Evolutionary conservation across 257 asterid species (phyloP), one percentile per base, ranked within the genome.

Genomic region (Solanum etuberosum): DNA sequence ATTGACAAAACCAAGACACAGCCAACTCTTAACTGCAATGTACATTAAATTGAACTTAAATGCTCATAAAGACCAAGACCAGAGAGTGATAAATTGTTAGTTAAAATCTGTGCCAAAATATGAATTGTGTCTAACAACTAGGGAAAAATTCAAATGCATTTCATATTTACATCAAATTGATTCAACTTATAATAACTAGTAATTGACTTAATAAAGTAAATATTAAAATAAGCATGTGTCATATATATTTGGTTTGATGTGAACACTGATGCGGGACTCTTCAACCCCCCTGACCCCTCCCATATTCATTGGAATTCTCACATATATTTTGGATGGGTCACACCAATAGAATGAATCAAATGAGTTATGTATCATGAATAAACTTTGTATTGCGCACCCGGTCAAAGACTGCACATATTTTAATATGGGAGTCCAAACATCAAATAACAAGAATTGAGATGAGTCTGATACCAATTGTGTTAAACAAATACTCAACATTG

Each of bases 1-100:
- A 88, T 94, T 94, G 90, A 94, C 97, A 95, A 93, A 86, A 77
- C 92, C 98, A 93, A 95, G 94, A 90, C 68, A 85, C 51, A 61
- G 88, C 90, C 29, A 87, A 21, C 88, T 88, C 35, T 61, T 91
- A 51, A 67, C 85, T 35, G 71, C 10, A 61, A 74, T 42, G 25
- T 43, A 84, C 92, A 92, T 88, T 93, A 72, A 92, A 89, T 85
- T 35, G 34, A 25, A 83, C 40, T 35, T 57, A 70, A 51, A 37
- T 71, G 65, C 46, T 18, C 34, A 29, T 27, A 11, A 59, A 85
- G 81, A 37, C 25, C 31, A 35, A 21, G 27, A 43, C 54, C 51
- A 54, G 21, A 54, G 27, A 25, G 16, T 46, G 14, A 16, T 32
- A 18, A 68, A 16, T 57, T 40, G 18, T 16, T 21, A 31, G 68